Evolutionary conservation across 2,329 filamentous ascomycete genomes (phyloP).

Genomic region (Sclerotinia nivalis): DNA sequence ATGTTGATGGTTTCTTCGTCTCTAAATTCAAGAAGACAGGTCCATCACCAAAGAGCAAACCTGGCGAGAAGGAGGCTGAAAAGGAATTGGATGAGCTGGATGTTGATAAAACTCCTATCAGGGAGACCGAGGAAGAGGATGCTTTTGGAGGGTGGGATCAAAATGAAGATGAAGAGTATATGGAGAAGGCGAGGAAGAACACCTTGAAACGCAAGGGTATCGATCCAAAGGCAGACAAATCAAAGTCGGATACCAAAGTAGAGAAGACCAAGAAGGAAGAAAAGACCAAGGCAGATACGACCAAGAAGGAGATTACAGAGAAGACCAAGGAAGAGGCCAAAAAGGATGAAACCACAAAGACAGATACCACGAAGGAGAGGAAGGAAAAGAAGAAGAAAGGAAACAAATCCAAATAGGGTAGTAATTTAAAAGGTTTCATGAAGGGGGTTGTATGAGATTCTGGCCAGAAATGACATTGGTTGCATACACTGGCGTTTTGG

Average conservation of each 20-base stretch:
- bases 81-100: slow-evolving; percentile 48
- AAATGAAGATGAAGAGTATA: slow-evolving; percentile 69
- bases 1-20: slow-evolving; percentile 98
- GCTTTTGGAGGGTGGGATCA: slow-evolving; percentile 75
- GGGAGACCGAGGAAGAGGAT: slow-evolving; percentile 47
- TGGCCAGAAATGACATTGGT: not conserved
- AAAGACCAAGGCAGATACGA: not conserved
- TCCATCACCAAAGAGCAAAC: slow-evolving; percentile 61
- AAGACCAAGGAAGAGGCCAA: slow-evolving; percentile 8
- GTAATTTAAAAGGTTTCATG: not conserved
- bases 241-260: slow-evolving; percentile 30
- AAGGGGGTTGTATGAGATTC: not conserved
- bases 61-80: slow-evolving; percentile 35
- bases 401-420: slow-evolving; percentile 18
- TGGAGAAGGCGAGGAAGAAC: slow-evolving; percentile 71
- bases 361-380: not conserved
- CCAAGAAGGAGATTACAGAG: slow-evolving; percentile 4
- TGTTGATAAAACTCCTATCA: slow-evolving; percentile 66
- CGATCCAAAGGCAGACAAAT: slow-evolving; percentile 62
- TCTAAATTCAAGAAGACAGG: slow-evolving; percentile 95
- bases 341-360: not conserved
- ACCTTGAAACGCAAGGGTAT: slow-evolving; percentile 72
- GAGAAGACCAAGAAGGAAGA: slow-evolving; percentile 20
- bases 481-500: slow-evolving; percentile 17
- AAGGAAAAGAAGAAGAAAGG: slow-evolving; percentile 24